These are phyloP conservation scores for Colletotrichum liaoningense DNA, from an alignment of 2,329 filamentous ascomycete species.

Conservation along the genomic window DNA sequence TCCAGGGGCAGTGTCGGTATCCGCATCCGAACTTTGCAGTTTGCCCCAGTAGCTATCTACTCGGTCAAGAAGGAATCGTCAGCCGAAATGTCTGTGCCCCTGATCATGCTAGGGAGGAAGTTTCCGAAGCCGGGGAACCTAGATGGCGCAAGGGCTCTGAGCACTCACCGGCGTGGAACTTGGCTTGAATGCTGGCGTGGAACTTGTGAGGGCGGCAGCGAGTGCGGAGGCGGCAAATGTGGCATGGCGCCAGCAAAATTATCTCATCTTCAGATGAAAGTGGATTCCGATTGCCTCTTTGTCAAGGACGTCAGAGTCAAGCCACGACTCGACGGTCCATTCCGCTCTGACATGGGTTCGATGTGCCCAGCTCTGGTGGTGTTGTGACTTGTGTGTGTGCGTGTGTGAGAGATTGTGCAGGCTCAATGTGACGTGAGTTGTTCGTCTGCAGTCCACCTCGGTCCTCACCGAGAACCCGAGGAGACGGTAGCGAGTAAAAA, in stretches of 20 bases:
- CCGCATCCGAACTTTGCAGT: not conserved
- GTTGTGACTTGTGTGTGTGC: not conserved
- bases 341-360: not conserved
- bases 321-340: not conserved
- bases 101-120: not conserved
- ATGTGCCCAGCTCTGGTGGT: not conserved
- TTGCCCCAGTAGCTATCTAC: not conserved
- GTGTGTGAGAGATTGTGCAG: not conserved
- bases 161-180: constrained; percentile 19
- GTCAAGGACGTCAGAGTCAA: not conserved
- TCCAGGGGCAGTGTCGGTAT: not conserved
- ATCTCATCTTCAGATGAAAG: constrained; percentile 7
- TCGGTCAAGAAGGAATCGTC: not conserved
- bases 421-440: constrained; percentile 34
- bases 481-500: constrained; percentile 31
- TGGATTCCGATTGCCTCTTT: constrained; percentile 15
- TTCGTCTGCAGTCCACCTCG: constrained; percentile 30
- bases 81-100: not conserved
- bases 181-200: constrained; percentile 6
- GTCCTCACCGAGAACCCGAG: constrained; percentile 40
- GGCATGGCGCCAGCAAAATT: not conserved
- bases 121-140: constrained; percentile 16
- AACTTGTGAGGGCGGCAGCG: not conserved
- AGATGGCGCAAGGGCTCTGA: not conserved
- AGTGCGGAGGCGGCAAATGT: not conserved